A percentile compares a stretch with the other conserved stretches of the same genome.
Evolutionary conservation across 1,139 yeast genomes (phyloP).

Genomic region (Geotrichum cucujoidarum): DNA sequence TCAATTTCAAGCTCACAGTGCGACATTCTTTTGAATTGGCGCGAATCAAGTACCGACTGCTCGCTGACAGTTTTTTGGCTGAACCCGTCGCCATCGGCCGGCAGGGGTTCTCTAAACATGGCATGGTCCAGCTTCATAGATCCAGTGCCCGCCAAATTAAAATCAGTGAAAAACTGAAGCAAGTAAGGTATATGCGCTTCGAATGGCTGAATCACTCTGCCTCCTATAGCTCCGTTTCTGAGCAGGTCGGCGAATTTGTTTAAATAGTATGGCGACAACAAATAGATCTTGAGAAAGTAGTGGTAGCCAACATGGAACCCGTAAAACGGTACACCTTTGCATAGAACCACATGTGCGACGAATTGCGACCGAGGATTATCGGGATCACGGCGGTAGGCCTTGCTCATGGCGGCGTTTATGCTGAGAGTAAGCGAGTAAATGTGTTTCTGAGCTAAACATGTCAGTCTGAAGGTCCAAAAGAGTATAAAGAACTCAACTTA

Average conservation of each 20-base stretch:
- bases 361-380: constrained; percentile 39
- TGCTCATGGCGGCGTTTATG: constrained; percentile 33
- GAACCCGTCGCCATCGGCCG: constrained; percentile 4
- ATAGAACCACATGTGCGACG: constrained; percentile 62
- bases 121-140: constrained; percentile 44
- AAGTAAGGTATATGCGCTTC: constrained; percentile 79
- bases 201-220: constrained; percentile 44
- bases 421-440: constrained; percentile 25
- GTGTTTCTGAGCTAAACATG: constrained; percentile 23
- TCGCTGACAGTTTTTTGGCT: constrained; percentile 14
- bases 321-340: constrained; percentile 77
- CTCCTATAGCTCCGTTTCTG: constrained; percentile 46
- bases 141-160: constrained; percentile 77
- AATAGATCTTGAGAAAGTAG: constrained; percentile 60
- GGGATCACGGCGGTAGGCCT: constrained; percentile 30
- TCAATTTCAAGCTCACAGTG: constrained; percentile 67
- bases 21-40: constrained; percentile 50
- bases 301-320: constrained; percentile 69
- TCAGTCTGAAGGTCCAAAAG: neutral
- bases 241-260: constrained; percentile 58
- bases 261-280: constrained; percentile 59
- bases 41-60: constrained; percentile 16
- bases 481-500: constrained; percentile 19
- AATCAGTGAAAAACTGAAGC: constrained; percentile 77
- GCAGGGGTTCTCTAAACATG: constrained; percentile 22